These are phyloP conservation scores for Quercus dentata DNA, from an alignment of 306 rosid species.

Conservation along the genomic window DNA sequence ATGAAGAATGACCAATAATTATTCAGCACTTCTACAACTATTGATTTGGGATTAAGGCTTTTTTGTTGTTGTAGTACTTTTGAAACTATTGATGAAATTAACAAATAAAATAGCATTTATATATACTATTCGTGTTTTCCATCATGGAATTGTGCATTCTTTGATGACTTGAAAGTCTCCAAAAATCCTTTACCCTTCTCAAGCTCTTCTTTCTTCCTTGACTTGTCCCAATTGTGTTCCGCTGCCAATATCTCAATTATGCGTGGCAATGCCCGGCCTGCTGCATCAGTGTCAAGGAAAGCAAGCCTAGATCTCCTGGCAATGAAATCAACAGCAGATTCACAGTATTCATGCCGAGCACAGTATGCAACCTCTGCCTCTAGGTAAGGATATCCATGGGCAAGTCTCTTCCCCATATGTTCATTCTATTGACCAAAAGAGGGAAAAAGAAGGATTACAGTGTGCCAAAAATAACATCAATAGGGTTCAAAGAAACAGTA, in stretches of 20 bases:
- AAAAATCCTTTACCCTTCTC: slow-evolving; percentile 61
- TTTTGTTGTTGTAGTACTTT: not conserved
- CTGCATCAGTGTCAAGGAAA: slow-evolving; percentile 96
- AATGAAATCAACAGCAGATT: slow-evolving; percentile 91
- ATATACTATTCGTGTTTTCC: slow-evolving; percentile 74
- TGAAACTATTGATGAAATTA: not conserved
- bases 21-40: not conserved
- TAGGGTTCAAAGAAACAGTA: not conserved
- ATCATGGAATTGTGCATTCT: slow-evolving; percentile 85
- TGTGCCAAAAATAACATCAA: not conserved
- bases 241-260: slow-evolving; percentile 74
- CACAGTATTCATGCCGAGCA: slow-evolving; percentile 94
- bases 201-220: slow-evolving; percentile 73
- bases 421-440: slow-evolving; percentile 52
- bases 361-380: slow-evolving; percentile 99
- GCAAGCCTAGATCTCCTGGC: slow-evolving; percentile 96
- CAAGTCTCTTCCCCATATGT: slow-evolving; percentile 85
- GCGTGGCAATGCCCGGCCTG: slow-evolving; percentile 80
- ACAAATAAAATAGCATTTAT: not conserved
- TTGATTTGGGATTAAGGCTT: too few relatives aligned
- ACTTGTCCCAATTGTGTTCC: slow-evolving; percentile 83
- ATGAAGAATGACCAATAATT: not conserved
- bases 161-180: slow-evolving; percentile 83
- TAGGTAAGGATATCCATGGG: slow-evolving; percentile 90
- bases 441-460: slow-evolving; percentile 10